These are phyloP conservation scores for Maudiozyma turicensis DNA, from an alignment of 805 yeast genomes.

Conservation along the genomic window DNA sequence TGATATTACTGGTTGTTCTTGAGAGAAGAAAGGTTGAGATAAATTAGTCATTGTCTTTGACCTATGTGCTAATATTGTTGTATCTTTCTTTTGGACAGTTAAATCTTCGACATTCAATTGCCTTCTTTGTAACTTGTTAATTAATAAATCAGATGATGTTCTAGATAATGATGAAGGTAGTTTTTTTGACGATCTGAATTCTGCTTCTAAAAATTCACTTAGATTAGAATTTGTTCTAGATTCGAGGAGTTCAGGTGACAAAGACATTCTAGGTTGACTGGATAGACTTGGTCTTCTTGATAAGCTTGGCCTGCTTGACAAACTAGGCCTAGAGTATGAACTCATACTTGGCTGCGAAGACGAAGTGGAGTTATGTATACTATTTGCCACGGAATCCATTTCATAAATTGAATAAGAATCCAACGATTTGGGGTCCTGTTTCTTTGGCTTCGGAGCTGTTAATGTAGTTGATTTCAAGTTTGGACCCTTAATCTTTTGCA, in stretches of 20 bases:
- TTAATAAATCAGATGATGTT: constrained; percentile 22
- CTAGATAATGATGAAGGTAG: constrained; percentile 16
- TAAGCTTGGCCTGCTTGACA: not conserved
- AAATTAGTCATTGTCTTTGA: not conserved
- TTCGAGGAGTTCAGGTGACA: constrained; percentile 6
- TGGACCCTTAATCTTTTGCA: constrained; percentile 41
- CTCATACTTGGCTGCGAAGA: not conserved
- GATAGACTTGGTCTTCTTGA: not conserved
- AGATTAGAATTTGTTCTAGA: constrained; percentile 19
- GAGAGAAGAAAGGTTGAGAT: not conserved
- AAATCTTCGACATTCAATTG: constrained; percentile 21
- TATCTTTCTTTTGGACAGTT: constrained; percentile 2
- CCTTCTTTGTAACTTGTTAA: constrained; percentile 24
- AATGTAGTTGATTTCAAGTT: constrained; percentile 22
- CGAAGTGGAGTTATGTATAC: not conserved
- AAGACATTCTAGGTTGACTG: not conserved
- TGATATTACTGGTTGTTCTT: not conserved
- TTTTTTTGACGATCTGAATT: constrained; percentile 6
- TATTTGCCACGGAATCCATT: not conserved
- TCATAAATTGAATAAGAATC: not conserved
- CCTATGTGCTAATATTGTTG: not conserved
- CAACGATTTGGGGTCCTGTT: not conserved
- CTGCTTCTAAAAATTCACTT: constrained; percentile 18
- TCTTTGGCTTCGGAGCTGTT: not conserved
- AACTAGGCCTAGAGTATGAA: not conserved